Evolutionary conservation across 208 protist species (phyloP).

Genomic region (Leishmania guyanensis): DNA sequence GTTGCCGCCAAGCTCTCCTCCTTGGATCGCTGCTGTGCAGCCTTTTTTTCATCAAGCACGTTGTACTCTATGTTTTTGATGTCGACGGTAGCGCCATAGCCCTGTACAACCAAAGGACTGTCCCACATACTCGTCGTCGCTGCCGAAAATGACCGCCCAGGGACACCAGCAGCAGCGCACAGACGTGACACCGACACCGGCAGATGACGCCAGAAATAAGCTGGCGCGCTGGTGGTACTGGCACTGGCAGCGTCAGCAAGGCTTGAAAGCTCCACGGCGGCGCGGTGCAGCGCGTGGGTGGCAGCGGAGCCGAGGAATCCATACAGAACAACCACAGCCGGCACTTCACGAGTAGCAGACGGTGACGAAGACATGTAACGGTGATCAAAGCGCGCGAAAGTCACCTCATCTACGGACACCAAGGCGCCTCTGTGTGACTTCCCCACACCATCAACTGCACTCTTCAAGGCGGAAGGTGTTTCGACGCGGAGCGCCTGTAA

Average conservation of each 20-base stretch:
- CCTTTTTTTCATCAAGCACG: conserved; percentile 87
- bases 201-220: conserved; percentile 64
- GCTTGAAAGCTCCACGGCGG: conserved; percentile 19
- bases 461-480: not conserved
- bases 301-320: conserved; percentile 53
- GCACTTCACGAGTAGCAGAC: conserved; percentile 1
- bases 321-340: conserved; percentile 52
- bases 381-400: conserved; percentile 13
- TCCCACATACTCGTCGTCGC: conserved; percentile 31
- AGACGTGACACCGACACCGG: conserved; percentile 38
- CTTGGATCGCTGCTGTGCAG: conserved; percentile 15
- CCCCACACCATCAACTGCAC: not conserved
- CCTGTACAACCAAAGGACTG: conserved; percentile 65
- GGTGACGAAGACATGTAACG: not conserved
- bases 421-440: not conserved
- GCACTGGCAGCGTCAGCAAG: not conserved
- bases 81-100: conserved; percentile 95
- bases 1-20: conserved; percentile 1
- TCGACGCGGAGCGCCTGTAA: not conserved
- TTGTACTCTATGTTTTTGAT: conserved; percentile 98
- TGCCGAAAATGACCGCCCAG: not conserved
- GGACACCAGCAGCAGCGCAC: conserved; percentile 5
- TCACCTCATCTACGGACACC: conserved; percentile 4
- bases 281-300: conserved; percentile 36
- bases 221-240: not conserved